Evolutionary conservation across 1,139 yeast genomes (phyloP), one percentile per base, ranked within the genome.

Genomic region (Zygoascus sp.): DNA sequence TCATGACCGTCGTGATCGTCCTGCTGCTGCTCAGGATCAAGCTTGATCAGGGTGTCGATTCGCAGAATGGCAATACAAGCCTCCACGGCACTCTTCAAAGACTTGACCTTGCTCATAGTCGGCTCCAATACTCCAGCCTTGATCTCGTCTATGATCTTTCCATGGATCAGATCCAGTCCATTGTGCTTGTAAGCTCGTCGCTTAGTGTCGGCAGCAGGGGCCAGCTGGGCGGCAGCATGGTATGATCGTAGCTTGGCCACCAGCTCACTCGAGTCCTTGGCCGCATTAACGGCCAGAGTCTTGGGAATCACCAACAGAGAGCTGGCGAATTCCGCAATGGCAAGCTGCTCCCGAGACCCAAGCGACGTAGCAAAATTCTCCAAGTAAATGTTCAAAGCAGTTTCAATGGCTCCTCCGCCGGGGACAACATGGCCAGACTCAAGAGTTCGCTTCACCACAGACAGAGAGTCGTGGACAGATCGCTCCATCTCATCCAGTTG

Each of bases 361-460:
- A 90, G 92, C 1, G 97, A 89, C 8, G 98, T 92, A 40, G 98
- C 98, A 68, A 94, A 92, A 66, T 88, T 92, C 68, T 94, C 98
- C 64, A 94, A 76, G 66, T 88, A 94, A 50, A 94, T 89, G 71
- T 89, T 90, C 59, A 94, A 77, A 9, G 98, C 97, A 41, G 96
- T 77, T 71, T 94, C 99, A 42, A 92, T 98, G 19, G 97, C 96
- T 53, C 99, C 99, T 54, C 98, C 99, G 50, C 99, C 99, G 41
- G 98, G 97, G 8, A 94, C 98, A 49, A 94, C 94, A 56, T 78
- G 71, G 13, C 97, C 97, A 61, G 94, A 81, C 69, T 94, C 99
- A 58, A 94, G 77, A 15, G 98, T 89, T 66, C 98, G 82, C 73
- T 94, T 94, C 41, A 94, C 96, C 34, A 92, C 98, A 41, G 90